Evolutionary conservation across 192 early-diverging fungal species (phyloP).

Genomic region (Rhizoclosmatium globosum): DNA sequence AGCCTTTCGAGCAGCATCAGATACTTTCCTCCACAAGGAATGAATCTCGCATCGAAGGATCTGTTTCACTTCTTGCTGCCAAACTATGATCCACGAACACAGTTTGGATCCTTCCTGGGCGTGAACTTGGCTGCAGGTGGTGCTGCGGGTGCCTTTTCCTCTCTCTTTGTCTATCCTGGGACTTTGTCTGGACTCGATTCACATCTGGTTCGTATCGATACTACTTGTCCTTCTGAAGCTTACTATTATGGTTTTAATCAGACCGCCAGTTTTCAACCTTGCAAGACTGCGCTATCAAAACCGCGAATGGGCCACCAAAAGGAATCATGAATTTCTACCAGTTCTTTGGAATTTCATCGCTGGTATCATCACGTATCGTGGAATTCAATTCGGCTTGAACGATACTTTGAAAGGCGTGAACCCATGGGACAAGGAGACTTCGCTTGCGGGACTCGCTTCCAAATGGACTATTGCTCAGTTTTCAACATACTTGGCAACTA

Average conservation of each 20-base stretch:
- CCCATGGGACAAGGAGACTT: conserved; percentile 49
- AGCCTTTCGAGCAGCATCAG: conserved; percentile 95
- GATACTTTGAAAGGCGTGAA: conserved; percentile 67
- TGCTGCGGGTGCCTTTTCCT: conserved; percentile 90
- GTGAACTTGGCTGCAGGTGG: conserved; percentile 95
- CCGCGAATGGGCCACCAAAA: conserved; percentile 31
- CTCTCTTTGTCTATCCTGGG: conserved; percentile 91
- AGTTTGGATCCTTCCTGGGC: conserved; percentile 85
- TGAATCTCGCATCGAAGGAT: conserved; percentile 98
- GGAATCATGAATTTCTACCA: conserved; percentile 77
- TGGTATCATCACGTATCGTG: conserved; percentile 92
- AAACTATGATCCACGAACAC: conserved; percentile 58
- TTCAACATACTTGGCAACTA: conserved; percentile 75
- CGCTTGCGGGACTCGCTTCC: conserved; percentile 39
- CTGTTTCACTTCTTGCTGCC: conserved; percentile 95
- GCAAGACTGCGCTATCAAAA: conserved; percentile 80
- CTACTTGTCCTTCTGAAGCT: background rate
- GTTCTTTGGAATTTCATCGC: conserved; percentile 90
- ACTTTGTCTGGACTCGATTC: conserved; percentile 98
- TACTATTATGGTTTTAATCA: conserved; percentile 43
- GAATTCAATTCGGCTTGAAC: conserved; percentile 81
- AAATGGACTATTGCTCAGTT: conserved; percentile 44
- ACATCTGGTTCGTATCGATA: conserved; percentile 53
- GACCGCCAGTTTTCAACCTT: conserved; percentile 92
- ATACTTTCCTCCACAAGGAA: conserved; percentile 98